Evolutionary conservation across 208 protist genomes (phyloP).

Genomic region (Trypanosoma conorhini): DNA sequence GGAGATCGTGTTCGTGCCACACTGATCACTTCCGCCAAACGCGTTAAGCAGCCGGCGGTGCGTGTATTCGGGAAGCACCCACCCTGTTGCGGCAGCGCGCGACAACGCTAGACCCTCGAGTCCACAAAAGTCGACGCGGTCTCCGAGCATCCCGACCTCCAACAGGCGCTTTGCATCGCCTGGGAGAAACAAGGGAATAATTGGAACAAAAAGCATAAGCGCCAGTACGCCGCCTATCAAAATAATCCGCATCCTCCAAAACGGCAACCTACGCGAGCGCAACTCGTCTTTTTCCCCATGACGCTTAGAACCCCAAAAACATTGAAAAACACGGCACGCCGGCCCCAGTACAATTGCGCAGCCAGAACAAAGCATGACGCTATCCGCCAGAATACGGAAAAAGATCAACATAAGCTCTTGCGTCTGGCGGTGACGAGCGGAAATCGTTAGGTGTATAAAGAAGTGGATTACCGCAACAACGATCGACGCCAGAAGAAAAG

Average conservation of each 20-base stretch:
- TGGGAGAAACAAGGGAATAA: background rate
- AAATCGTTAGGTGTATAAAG: conserved; percentile 29
- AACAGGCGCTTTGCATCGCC: conserved; percentile 28
- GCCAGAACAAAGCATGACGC: conserved; percentile 5
- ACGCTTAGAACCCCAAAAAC: background rate
- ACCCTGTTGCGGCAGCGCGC: conserved; percentile 28
- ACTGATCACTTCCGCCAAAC: conserved; percentile 43
- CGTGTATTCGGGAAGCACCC: conserved; percentile 45
- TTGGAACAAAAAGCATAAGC: conserved; percentile 13
- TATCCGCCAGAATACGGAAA: conserved; percentile 12
- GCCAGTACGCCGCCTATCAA: background rate
- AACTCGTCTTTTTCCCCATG: background rate
- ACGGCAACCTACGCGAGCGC: background rate
- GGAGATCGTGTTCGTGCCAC: conserved; percentile 26
- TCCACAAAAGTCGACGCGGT: conserved; percentile 41
- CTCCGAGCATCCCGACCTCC: conserved; percentile 32
- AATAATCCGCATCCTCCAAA: background rate
- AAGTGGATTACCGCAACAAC: conserved; percentile 21
- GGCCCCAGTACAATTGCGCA: conserved; percentile 1
- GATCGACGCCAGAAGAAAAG: background rate
- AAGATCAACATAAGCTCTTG: conserved; percentile 49
- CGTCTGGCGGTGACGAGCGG: conserved; percentile 38
- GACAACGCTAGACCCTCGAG: conserved; percentile 35
- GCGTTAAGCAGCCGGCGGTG: conserved; percentile 45
- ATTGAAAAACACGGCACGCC: background rate